A percentile compares a stretch with the other conserved stretches of the same genome.
These are phyloP conservation scores for Climacium dendroides DNA, from an alignment of 225 moss, liverwort and hornwort species.

Conservation along the genomic window DNA sequence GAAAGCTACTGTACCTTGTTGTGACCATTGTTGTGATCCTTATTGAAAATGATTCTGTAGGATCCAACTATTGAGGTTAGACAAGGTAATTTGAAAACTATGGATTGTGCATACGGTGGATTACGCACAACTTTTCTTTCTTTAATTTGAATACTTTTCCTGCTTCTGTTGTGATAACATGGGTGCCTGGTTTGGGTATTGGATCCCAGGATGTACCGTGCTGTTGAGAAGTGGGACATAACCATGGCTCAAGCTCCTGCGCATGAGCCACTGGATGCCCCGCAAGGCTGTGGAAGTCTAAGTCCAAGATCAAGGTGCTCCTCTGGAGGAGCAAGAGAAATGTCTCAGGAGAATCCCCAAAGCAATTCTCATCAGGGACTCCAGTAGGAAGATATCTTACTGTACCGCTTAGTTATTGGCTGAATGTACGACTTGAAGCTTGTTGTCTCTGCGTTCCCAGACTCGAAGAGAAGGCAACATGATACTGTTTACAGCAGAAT, in stretches of 20 bases:
- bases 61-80: neutral
- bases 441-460: neutral
- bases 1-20: neutral
- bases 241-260: neutral
- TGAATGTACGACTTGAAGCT: neutral
- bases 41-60: neutral
- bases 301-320: neutral
- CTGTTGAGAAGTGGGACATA: constrained; percentile 3
- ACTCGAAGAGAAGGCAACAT: neutral
- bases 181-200: neutral
- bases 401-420: neutral
- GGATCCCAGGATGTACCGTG: neutral
- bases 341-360: neutral
- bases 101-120: neutral
- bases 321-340: neutral
- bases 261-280: neutral
- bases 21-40: too few species aligned
- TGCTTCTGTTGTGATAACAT: neutral
- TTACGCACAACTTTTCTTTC: too few species aligned
- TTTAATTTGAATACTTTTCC: too few species aligned
- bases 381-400: neutral
- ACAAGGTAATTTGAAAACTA: neutral
- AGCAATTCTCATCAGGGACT: neutral
- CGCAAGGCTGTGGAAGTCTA: neutral
- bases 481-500: neutral